Base-by-base conservation (phyloP, 768 basidiomycete genomes). In the Porphyrellus cyaneotinctus region DNA sequence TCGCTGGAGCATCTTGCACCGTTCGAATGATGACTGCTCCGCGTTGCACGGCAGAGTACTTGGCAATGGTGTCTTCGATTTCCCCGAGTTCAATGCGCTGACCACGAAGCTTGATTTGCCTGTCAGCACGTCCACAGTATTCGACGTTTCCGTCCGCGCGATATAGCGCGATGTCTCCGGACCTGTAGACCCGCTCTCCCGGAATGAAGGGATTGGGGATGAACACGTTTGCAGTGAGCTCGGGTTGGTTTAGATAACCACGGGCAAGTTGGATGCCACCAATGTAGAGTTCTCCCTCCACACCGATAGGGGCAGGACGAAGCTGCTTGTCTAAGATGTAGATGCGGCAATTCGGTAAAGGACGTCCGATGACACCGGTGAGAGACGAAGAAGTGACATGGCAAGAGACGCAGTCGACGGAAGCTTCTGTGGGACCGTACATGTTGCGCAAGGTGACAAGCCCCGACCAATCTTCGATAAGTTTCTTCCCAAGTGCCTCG, bases 381-480 rank as follows among this genome's bases (percentile, higher is more conserved):
- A 62, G 55, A 49, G 52, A 22, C 6, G 57, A 36, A 12, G 61
- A 62, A 20, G 49, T 53, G 52, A 66, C 58, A 28, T 65, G 61
- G 46, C 60, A 68, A 17, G 63, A 63, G 1, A 63, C 58, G 31
- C 66, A 67, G 45, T 68, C 66, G 17, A 69, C 61, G 13, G 68
- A 52, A 33, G 69, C 62, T 43, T 70, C 68, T 6, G 68, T 70
- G 12, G 68, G 68, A n/a, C 68, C 68, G 39, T 71, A 71, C 63
- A 65, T 68, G 53, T 70, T 70, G 36, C 61, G 66, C 32, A 70
- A 39, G 24, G 51, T 59, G 45, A 71, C 64, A 4, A 41, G 59
- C 31, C 52, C 51, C 2, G 59, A 63, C 65, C 63, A 68, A 26
- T 63, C 59, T 42, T 61, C 51, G n/a, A 62, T 56, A 10, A 62